These are phyloP conservation scores for Evansstolkia leycettana DNA, from an alignment of 495 filamentous ascomycete species.

Conservation along the genomic window DNA sequence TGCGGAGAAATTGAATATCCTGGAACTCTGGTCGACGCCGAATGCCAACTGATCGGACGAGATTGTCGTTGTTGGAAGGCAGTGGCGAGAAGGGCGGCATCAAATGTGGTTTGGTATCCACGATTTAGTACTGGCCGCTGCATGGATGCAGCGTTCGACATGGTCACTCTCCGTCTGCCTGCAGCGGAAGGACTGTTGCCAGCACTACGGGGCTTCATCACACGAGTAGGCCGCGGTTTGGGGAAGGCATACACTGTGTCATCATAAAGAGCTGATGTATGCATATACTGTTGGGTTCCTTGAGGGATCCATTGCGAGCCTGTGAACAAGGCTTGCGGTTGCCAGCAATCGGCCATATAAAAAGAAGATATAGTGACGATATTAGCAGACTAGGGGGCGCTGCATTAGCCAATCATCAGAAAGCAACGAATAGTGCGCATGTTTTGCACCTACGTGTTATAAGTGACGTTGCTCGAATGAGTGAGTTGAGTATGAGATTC, in stretches of 20 bases:
- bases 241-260: slow-evolving; percentile 15
- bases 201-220: slow-evolving; percentile 56
- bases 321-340: slow-evolving; percentile 16
- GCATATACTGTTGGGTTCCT: slow-evolving; percentile 5
- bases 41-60: slow-evolving; percentile 62
- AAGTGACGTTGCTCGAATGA: too few species aligned
- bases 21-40: too few species aligned
- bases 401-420: too few species aligned
- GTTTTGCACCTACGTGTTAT: too few species aligned
- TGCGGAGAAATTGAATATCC: too few species aligned
- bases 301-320: slow-evolving; percentile 19
- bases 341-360: slow-evolving; percentile 24
- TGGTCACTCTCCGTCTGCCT: slow-evolving; percentile 41
- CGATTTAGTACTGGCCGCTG: slow-evolving; percentile 7
- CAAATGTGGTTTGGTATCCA: slow-evolving; percentile 16
- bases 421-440: too few species aligned
- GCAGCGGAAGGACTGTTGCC: slow-evolving; percentile 56
- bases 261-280: too few species aligned
- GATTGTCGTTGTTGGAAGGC: slow-evolving; percentile 22
- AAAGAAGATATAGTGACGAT: slow-evolving; percentile 1
- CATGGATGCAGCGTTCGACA: slow-evolving; percentile 32
- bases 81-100: slow-evolving; percentile 28
- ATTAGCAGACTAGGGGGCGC: background rate
- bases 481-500: too few species aligned
- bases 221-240: slow-evolving; percentile 30